These are phyloP conservation scores for Cylindrodendrum hubeiense DNA, from an alignment of 2,329 filamentous ascomycete species.

Conservation along the genomic window DNA sequence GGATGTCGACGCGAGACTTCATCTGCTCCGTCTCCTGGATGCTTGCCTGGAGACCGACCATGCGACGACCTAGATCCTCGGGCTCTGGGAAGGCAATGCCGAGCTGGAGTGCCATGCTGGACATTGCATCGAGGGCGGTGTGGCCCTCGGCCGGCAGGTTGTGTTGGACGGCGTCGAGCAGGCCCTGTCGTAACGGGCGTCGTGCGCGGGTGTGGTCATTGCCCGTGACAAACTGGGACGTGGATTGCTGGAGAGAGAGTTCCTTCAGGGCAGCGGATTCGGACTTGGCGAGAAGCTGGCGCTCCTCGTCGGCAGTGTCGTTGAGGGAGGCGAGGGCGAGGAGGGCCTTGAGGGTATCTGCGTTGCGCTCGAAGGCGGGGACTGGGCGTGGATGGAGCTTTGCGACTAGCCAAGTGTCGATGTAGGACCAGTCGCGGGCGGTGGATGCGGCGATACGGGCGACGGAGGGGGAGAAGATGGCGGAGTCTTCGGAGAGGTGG, in stretches of 20 bases:
- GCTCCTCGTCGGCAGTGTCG: slow-evolving; percentile 81
- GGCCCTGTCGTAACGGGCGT: slow-evolving; percentile 48
- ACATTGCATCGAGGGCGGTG: slow-evolving; percentile 69
- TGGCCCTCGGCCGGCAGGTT: slow-evolving; percentile 67
- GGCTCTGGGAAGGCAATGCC: slow-evolving; percentile 63
- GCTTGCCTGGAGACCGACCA: slow-evolving; percentile 68
- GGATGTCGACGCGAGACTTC: slow-evolving; percentile 63
- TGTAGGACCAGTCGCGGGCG: slow-evolving; percentile 90
- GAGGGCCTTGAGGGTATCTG: slow-evolving; percentile 82
- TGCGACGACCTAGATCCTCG: slow-evolving; percentile 61
- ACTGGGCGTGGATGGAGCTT: slow-evolving; percentile 74
- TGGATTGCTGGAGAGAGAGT: slow-evolving; percentile 48
- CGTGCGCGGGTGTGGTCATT: background rate
- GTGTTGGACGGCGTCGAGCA: slow-evolving; percentile 67
- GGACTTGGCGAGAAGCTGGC: slow-evolving; percentile 66
- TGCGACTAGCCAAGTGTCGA: slow-evolving; percentile 84
- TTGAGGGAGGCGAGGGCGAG: slow-evolving; percentile 81
- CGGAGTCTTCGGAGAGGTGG: slow-evolving; percentile 49
- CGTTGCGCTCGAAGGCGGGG: slow-evolving; percentile 87
- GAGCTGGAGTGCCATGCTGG: slow-evolving; percentile 63
- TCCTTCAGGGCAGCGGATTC: slow-evolving; percentile 71
- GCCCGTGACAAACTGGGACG: slow-evolving; percentile 37
- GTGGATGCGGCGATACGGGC: slow-evolving; percentile 82
- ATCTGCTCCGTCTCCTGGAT: slow-evolving; percentile 68
- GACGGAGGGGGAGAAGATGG: slow-evolving; percentile 76